A percentile compares a stretch with the other conserved stretches of the same genome.
These are phyloP conservation scores for Neofusicoccum umdonicola DNA, from an alignment of 2,329 filamentous ascomycete species.

Conservation along the genomic window DNA sequence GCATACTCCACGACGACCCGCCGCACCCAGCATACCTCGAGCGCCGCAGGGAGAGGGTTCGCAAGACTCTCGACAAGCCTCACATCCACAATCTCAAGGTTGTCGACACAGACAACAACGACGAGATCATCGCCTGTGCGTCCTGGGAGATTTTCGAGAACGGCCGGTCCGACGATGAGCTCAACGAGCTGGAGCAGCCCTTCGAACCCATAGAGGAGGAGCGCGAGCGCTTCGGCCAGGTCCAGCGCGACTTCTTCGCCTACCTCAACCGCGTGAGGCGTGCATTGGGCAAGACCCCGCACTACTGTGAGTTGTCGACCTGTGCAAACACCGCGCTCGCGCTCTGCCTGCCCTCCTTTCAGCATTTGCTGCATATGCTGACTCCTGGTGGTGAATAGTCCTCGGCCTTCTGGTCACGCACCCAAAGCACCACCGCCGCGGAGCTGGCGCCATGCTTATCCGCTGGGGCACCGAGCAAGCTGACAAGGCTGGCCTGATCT, in stretches of 20 bases:
- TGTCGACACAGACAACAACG: conserved; percentile 17
- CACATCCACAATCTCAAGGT: conserved; percentile 23
- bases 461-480: conserved; percentile 14
- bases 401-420: conserved; percentile 16
- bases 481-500: conserved; percentile 37
- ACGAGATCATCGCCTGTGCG: conserved; percentile 20
- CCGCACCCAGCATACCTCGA: conserved; percentile 22
- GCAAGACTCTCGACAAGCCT: conserved; percentile 29
- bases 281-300: conserved; percentile 6
- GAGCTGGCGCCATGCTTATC: conserved; percentile 10
- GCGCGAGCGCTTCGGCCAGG: neutral
- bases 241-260: neutral
- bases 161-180: conserved; percentile 21
- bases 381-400: conserved; percentile 23
- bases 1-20: conserved; percentile 24
- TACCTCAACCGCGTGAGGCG: neutral
- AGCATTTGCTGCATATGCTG: conserved; percentile 23
- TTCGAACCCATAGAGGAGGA: conserved; percentile 12
- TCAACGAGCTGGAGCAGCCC: conserved; percentile 13
- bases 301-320: conserved; percentile 1
- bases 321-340: no score
- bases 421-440: conserved; percentile 15
- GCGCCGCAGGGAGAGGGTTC: conserved; percentile 25
- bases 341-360: neutral
- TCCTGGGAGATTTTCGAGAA: conserved; percentile 9